phyloP scores from a whole-genome alignment of 805 yeast genomes.

The Babjeviella inositovora region DNA sequence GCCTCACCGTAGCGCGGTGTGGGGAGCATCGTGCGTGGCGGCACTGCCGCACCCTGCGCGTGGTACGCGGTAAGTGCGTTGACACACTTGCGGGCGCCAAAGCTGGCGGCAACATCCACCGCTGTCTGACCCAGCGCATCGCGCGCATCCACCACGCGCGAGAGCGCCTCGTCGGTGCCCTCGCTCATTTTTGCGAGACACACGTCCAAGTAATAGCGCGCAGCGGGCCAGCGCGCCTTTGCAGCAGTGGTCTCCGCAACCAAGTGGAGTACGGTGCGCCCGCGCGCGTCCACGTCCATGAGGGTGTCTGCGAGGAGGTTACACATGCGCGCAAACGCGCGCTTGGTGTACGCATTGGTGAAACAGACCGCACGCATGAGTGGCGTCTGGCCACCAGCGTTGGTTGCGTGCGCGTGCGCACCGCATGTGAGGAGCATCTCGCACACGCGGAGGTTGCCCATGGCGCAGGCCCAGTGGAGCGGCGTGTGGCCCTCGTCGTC shows the following conservation, averaged over 20 bases:
- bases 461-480: conserved; percentile 75
- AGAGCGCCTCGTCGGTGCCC: conserved; percentile 1
- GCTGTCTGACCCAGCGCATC: conserved; percentile 81
- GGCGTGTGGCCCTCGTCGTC: conserved; percentile 76
- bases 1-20: conserved; percentile 33
- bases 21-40: conserved; percentile 5
- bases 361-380: conserved; percentile 73
- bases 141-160: conserved; percentile 59
- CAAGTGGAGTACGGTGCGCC: conserved; percentile 76
- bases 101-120: conserved; percentile 56
- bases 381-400: conserved; percentile 74
- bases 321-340: conserved; percentile 66
- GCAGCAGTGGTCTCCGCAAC: conserved; percentile 57
- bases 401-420: conserved; percentile 44
- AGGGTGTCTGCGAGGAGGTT: conserved; percentile 64
- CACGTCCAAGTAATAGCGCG: conserved; percentile 69
- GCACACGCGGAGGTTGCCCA: conserved; percentile 50
- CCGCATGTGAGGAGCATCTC: conserved; percentile 50
- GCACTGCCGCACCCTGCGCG: conserved; percentile 2
- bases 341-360: conserved; percentile 72
- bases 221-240: conserved; percentile 61
- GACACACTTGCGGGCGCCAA: conserved; percentile 31
- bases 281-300: conserved; percentile 59
- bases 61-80: conserved; percentile 22
- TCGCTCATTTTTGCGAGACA: conserved; percentile 61